Evolutionary conservation across 306 rosid species (phyloP).

Genomic region (Medicago lupulina): DNA sequence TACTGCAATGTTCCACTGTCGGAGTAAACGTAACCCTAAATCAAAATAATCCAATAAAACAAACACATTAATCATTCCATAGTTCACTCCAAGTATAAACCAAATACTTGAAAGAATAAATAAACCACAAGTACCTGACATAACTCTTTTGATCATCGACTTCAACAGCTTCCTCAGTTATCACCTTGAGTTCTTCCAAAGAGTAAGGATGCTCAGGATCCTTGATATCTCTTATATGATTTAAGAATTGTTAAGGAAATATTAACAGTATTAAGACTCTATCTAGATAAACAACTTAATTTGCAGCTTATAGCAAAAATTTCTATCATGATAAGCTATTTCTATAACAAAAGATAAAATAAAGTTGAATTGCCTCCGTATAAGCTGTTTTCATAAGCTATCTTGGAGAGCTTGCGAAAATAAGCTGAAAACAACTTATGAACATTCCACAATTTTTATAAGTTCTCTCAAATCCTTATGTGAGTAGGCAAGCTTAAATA

Average conservation of each 20-base stretch:
- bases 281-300: too few relatives aligned
- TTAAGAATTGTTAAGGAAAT: constrained; percentile 66
- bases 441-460: not conserved
- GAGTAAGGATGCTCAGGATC: constrained; percentile 95
- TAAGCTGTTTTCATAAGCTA: too few relatives aligned
- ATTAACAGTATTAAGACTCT: not conserved
- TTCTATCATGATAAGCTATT: too few relatives aligned
- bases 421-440: not conserved
- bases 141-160: constrained; percentile 72
- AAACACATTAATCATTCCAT: constrained; percentile 16
- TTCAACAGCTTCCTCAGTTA: constrained; percentile 87
- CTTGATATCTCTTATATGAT: constrained; percentile 91
- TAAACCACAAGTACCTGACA: constrained; percentile 61
- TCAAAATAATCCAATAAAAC: constrained; percentile 24
- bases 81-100: not conserved
- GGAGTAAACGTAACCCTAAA: constrained; percentile 93
- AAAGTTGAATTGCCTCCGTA: too few relatives aligned
- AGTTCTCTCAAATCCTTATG: not conserved
- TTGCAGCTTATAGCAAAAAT: too few relatives aligned
- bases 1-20: constrained; percentile 93
- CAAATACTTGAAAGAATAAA: not conserved
- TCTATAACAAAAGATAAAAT: too few relatives aligned
- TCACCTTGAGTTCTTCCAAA: constrained; percentile 94
- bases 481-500: not conserved
- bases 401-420: too few relatives aligned